phyloP scores from a whole-genome alignment of 495 filamentous ascomycete species.

The Cercophora scortea region DNA sequence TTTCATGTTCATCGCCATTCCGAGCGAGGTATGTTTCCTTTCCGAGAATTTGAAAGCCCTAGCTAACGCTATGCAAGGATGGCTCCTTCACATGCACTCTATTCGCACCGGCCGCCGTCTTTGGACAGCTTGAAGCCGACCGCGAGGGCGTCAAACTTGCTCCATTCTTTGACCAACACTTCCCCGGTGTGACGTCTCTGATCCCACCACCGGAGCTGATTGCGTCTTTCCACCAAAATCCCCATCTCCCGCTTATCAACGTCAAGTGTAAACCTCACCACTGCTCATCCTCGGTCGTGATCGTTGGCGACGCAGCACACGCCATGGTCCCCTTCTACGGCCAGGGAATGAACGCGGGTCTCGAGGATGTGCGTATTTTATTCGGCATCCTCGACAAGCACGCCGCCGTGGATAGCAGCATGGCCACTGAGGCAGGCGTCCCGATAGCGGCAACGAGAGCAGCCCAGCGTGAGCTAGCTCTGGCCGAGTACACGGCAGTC shows the following conservation, averaged over 20 bases:
- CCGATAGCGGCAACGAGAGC: slow-evolving; percentile 5
- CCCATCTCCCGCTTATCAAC: slow-evolving; percentile 83
- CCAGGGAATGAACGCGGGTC: slow-evolving; percentile 80
- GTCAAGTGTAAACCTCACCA: slow-evolving; percentile 90
- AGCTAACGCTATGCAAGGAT: slow-evolving; percentile 39
- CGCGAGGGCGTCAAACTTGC: slow-evolving; percentile 42
- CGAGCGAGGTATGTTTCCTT: slow-evolving; percentile 48
- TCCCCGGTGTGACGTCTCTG: slow-evolving; percentile 83
- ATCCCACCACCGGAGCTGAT: slow-evolving; percentile 61
- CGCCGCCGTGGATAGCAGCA: slow-evolving; percentile 24
- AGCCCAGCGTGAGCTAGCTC: slow-evolving; percentile 46
- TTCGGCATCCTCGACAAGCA: slow-evolving; percentile 66
- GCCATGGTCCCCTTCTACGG: slow-evolving; percentile 97
- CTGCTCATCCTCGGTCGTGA: slow-evolving; percentile 65
- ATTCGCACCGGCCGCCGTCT: slow-evolving; percentile 64
- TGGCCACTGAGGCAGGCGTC: slow-evolving; percentile 2
- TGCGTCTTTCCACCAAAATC: slow-evolving; percentile 66
- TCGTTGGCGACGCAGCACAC: slow-evolving; percentile 91
- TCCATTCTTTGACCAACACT: slow-evolving; percentile 64
- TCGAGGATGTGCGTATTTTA: slow-evolving; percentile 78
- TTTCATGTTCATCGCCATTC: slow-evolving; percentile 98
- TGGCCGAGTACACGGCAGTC: slow-evolving; percentile 64
- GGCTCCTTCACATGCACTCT: slow-evolving; percentile 93
- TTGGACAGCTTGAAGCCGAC: slow-evolving; percentile 49
- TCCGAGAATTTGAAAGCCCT: neutral